These are phyloP conservation scores for Rhizoclosmatium sp. DNA, from an alignment of 192 early-diverging fungal species.

Conservation along the genomic window DNA sequence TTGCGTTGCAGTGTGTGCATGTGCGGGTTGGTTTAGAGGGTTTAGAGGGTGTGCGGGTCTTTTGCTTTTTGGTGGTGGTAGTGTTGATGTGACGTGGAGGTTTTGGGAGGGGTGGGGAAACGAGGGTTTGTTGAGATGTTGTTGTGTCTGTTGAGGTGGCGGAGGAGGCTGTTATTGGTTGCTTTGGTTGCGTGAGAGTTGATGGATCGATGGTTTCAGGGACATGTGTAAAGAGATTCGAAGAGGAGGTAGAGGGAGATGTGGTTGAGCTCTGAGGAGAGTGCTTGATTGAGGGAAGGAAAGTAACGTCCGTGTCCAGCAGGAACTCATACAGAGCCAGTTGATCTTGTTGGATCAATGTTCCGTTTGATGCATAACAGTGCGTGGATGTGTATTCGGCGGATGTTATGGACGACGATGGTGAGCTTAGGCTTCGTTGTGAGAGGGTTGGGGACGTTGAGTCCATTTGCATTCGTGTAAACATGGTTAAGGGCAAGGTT, in stretches of 20 bases:
- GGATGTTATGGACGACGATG: too few relatives aligned
- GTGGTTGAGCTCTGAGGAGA: background rate
- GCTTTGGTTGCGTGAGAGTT: background rate
- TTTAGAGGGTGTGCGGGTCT: background rate
- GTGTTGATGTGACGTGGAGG: background rate
- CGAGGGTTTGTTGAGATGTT: background rate
- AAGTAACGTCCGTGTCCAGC: background rate
- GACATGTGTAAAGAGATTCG: too few relatives aligned
- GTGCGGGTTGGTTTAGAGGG: background rate
- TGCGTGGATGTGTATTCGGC: too few relatives aligned
- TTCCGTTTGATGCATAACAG: background rate
- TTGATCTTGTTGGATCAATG: background rate
- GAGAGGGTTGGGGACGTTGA: too few relatives aligned
- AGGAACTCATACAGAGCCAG: background rate
- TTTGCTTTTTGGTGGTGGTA: background rate
- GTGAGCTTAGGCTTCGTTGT: too few relatives aligned
- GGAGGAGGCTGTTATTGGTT: background rate
- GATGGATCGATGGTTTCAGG: too few relatives aligned
- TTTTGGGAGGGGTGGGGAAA: background rate
- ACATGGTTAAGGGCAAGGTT: too few relatives aligned
- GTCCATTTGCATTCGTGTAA: too few relatives aligned
- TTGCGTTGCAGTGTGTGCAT: background rate
- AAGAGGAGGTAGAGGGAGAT: too few relatives aligned
- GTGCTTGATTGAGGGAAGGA: background rate
- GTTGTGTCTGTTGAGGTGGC: background rate